Percentiles rank a stretch among this genome's conserved stretches.
phyloP scores from a whole-genome alignment of 768 basidiomycete genomes.

The Trametes maxima region DNA sequence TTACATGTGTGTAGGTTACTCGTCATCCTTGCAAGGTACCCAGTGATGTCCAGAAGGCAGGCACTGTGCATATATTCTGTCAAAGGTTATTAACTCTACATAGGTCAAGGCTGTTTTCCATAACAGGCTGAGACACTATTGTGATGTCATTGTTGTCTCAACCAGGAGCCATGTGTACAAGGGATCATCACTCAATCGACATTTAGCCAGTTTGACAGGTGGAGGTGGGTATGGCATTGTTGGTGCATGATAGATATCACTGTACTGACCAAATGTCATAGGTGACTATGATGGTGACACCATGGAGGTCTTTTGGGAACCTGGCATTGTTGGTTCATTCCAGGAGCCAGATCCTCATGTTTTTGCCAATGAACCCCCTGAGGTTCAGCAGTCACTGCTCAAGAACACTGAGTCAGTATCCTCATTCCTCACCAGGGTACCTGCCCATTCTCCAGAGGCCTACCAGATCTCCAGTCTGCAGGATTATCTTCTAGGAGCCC shows the following conservation, averaged over 20 bases:
- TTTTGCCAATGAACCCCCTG: slow-evolving; percentile 52
- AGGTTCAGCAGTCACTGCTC: slow-evolving; percentile 45
- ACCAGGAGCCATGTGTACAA: slow-evolving; percentile 31
- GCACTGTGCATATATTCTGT: slow-evolving; percentile 1
- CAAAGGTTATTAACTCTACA: not conserved
- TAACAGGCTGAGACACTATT: slow-evolving; percentile 48
- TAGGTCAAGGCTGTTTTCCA: slow-evolving; percentile 61
- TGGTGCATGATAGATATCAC: not conserved
- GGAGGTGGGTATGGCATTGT: slow-evolving; percentile 48
- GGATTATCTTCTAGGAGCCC: slow-evolving; percentile 49
- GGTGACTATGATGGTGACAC: slow-evolving; percentile 78
- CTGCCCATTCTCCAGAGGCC: slow-evolving; percentile 23
- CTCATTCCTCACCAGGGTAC: slow-evolving; percentile 41
- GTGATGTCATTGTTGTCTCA: slow-evolving; percentile 56
- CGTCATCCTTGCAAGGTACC: slow-evolving; percentile 74
- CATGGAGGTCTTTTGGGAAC: slow-evolving; percentile 59
- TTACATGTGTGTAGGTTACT: slow-evolving; percentile 45
- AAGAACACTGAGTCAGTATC: slow-evolving; percentile 47
- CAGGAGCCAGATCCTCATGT: slow-evolving; percentile 46
- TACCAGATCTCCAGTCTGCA: slow-evolving; percentile 45
- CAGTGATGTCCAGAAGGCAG: slow-evolving; percentile 65
- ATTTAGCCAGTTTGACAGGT: slow-evolving; percentile 55
- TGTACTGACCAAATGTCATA: slow-evolving; percentile 23
- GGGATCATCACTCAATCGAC: slow-evolving; percentile 32
- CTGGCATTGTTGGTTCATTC: slow-evolving; percentile 57